A percentile compares a stretch with the other conserved stretches of the same genome.
These are phyloP conservation scores for Pueraria montana DNA, from an alignment of 306 rosid genomes.

Conservation along the genomic window DNA sequence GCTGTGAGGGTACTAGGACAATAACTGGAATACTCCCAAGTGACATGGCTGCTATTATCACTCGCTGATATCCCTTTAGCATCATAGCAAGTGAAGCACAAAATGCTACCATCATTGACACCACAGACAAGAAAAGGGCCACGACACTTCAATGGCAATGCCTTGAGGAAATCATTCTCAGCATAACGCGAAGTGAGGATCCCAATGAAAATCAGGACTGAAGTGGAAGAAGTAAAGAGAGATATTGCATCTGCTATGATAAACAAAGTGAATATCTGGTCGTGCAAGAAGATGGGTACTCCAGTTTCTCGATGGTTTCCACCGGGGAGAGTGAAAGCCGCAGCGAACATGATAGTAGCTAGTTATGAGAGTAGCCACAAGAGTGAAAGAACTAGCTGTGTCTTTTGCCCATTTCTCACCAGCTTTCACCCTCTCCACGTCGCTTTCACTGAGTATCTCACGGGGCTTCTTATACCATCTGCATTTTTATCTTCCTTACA, in stretches of 20 bases:
- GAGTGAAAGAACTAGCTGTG: no score
- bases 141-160: conserved; percentile 22
- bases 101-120: conserved; percentile 26
- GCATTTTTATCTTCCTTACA: neutral
- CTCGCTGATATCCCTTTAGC: neutral
- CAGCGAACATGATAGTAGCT: conserved; percentile 44
- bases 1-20: neutral
- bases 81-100: neutral
- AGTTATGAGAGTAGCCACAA: conserved; percentile 35
- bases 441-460: conserved; percentile 24
- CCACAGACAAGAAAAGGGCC: conserved; percentile 25
- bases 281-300: neutral
- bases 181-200: conserved; percentile 38
- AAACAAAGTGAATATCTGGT: neutral
- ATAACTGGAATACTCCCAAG: conserved; percentile 28
- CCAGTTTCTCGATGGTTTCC: conserved; percentile 26
- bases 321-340: conserved; percentile 41
- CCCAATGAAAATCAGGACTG: conserved; percentile 26
- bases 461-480: conserved; percentile 28
- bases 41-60: neutral
- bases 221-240: conserved; percentile 24
- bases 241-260: conserved; percentile 5
- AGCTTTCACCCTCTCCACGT: conserved; percentile 14
- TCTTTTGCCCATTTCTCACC: conserved; percentile 53
- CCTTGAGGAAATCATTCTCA: conserved; percentile 6